phyloP scores from a whole-genome alignment of 1,284 basidiomycete species.

The Sanghuangporus baumii region DNA sequence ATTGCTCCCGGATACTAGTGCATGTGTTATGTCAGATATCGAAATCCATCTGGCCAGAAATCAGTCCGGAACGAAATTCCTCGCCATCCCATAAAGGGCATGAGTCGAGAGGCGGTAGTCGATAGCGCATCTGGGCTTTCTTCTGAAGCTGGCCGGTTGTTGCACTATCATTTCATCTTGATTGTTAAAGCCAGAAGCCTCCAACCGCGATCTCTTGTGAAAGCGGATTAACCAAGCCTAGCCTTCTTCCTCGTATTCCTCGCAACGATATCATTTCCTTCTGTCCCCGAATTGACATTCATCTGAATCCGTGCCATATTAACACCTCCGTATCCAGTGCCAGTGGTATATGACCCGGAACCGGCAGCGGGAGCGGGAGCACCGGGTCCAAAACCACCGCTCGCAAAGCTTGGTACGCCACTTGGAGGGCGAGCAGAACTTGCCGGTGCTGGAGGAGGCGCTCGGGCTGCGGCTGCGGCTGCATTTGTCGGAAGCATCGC shows the following conservation, averaged over 20 bases:
- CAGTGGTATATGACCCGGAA: constrained; percentile 3
- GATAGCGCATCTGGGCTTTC: too few relatives aligned
- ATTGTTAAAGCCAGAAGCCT: too few relatives aligned
- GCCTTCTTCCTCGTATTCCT: constrained; percentile 40
- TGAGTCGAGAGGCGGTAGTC: too few relatives aligned
- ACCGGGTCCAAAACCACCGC: constrained; percentile 36
- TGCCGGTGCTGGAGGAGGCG: constrained; percentile 34
- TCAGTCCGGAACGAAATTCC: too few relatives aligned
- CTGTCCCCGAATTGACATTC: constrained; percentile 34
- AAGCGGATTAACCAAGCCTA: constrained; percentile 31
- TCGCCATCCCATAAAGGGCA: too few relatives aligned
- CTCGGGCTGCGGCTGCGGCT: constrained; percentile 34
- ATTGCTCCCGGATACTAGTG: too few relatives aligned
- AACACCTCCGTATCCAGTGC: constrained; percentile 11
- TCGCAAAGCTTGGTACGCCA: constrained; percentile 44
- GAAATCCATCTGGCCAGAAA: too few relatives aligned
- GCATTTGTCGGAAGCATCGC: constrained; percentile 52
- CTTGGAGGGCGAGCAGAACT: constrained; percentile 34
- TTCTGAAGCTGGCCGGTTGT: too few relatives aligned
- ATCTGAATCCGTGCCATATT: constrained; percentile 14
- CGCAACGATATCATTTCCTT: constrained; percentile 26
- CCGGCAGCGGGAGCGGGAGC: background rate
- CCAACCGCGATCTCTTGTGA: too few relatives aligned
- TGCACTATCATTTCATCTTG: too few relatives aligned
- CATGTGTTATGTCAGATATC: too few relatives aligned